Evolutionary conservation across 108 stramenopile genomes (phyloP).

Genomic region (Cyclotella cryptica): DNA sequence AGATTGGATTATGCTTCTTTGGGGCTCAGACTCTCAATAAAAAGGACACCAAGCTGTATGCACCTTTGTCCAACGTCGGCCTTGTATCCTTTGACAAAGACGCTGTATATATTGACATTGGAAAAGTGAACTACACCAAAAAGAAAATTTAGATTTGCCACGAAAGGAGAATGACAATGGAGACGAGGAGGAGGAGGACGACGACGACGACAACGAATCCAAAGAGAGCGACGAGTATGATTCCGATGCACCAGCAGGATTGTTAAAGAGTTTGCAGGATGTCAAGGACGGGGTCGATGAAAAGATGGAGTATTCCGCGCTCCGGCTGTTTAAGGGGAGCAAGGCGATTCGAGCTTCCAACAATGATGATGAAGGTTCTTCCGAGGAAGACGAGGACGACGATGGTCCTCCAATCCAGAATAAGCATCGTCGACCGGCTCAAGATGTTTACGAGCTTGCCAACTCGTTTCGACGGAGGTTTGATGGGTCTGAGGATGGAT

Average conservation of each 20-base stretch:
- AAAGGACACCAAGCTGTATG: conserved; percentile 94
- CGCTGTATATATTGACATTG: conserved; percentile 98
- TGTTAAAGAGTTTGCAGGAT: conserved; percentile 92
- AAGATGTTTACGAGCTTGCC: conserved; percentile 49
- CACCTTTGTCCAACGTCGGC: conserved; percentile 95
- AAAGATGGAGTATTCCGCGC: conserved; percentile 79
- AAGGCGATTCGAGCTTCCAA: conserved; percentile 67
- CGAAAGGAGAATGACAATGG: conserved; percentile 21
- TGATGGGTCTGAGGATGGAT: conserved; percentile 28
- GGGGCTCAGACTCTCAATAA: conserved; percentile 69
- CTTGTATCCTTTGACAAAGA: conserved; percentile 94
- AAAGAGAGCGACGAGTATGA: conserved; percentile 55
- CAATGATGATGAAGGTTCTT: conserved; percentile 43
- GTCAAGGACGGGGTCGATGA: conserved; percentile 87
- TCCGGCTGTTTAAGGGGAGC: conserved; percentile 86
- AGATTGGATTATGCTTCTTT: not conserved
- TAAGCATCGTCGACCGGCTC: conserved; percentile 20
- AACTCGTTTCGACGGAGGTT: conserved; percentile 46
- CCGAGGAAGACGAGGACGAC: conserved; percentile 41
- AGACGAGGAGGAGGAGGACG: conserved; percentile 30
- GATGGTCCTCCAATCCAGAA: conserved; percentile 8
- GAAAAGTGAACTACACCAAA: conserved; percentile 89
- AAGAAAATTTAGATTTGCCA: conserved; percentile 68
- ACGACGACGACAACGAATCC: conserved; percentile 46
- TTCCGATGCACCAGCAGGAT: conserved; percentile 63